Evolutionary conservation across 306 rosid genomes (phyloP).

Genomic region (Lupinus albus): DNA sequence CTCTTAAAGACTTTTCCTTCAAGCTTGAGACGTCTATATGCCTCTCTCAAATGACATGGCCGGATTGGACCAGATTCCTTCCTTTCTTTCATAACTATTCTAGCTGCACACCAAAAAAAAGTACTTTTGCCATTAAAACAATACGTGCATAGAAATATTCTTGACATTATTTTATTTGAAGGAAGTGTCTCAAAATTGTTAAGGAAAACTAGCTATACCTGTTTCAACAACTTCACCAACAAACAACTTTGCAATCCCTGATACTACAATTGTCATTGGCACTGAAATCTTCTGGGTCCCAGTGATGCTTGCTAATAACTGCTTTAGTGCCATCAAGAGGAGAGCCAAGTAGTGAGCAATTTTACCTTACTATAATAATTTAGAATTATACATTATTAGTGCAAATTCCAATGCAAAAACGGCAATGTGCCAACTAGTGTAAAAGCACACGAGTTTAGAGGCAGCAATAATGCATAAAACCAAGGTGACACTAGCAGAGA

Average conservation of each 20-base stretch:
- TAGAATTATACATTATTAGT: conserved; percentile 1
- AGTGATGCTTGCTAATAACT: conserved; percentile 80
- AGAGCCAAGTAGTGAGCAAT: conserved; percentile 16
- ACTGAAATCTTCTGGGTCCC: conserved; percentile 87
- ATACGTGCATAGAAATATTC: not conserved
- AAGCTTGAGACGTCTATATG: conserved; percentile 78
- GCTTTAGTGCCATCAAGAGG: conserved; percentile 37
- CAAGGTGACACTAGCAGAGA: conserved; percentile 8
- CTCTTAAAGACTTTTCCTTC: conserved; percentile 90
- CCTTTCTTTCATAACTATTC: conserved; percentile 84
- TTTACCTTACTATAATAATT: conserved; percentile 4
- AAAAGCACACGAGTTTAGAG: not conserved
- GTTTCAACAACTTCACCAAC: conserved; percentile 95
- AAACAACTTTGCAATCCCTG: conserved; percentile 90
- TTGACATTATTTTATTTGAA: conserved; percentile 2
- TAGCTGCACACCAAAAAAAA: conserved; percentile 67
- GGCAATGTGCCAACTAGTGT: not conserved
- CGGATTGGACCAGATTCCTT: conserved; percentile 88
- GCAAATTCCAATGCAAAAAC: conserved; percentile 1
- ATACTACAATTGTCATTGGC: conserved; percentile 89
- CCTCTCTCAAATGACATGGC: conserved; percentile 93
- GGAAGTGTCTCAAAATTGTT: conserved; percentile 9
- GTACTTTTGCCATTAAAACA: not conserved
- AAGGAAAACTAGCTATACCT: conserved; percentile 51
- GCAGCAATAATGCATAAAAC: conserved; percentile 25